Evolutionary conservation across 148 eudicot genomes (phyloP), one percentile per base, ranked within the genome.

Genomic region (Vaccinium myrtillus): DNA sequence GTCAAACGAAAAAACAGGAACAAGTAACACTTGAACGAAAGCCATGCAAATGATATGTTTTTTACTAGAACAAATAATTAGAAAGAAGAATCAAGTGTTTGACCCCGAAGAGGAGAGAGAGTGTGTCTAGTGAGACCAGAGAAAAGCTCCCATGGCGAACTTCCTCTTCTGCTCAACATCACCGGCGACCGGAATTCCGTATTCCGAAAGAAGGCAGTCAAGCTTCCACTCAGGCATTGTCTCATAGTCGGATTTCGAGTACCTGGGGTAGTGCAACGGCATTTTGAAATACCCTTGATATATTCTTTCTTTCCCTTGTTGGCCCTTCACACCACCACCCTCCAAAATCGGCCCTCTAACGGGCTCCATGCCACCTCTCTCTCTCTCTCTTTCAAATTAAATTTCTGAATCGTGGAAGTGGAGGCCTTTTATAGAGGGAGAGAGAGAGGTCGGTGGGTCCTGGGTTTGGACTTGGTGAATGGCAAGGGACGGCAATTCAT

Each of bases 81-180:
- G 15, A 18, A 15, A 58, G 18, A 51, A 8, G 11, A 8, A 51
- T 9, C 2, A 51, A 0, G 2, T 12, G 13, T 51, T 51, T 1
- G 46, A 43, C 46, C 46, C 46, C 6, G 46, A 43, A 43, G 46
- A 5, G 46, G 55, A 4, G 63, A 16, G 63, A 58, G 63, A 58
- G 65, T 2, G 73, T 2, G 2, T 23, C 71, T 65, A 65, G 9
- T 53, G 51, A 46, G 54, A 15, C 91, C 91, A 90, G n/a, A 88
- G 65, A 82, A 88, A 90, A 56, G 91, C 88, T 51, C 91, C 91
- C 85, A 88, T 90, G 75, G 91, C 90, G 25, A 90, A 90, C 54
- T 86, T 88, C 84, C 91, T 88, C 80, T 88, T 88, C 32, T 88
- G 87, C 15, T 80, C 67, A 32, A 88, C 81, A 71, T 85, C 91